Base-by-base conservation (phyloP, 306 rosid species). In the Lathyrus oleraceus region DNA sequence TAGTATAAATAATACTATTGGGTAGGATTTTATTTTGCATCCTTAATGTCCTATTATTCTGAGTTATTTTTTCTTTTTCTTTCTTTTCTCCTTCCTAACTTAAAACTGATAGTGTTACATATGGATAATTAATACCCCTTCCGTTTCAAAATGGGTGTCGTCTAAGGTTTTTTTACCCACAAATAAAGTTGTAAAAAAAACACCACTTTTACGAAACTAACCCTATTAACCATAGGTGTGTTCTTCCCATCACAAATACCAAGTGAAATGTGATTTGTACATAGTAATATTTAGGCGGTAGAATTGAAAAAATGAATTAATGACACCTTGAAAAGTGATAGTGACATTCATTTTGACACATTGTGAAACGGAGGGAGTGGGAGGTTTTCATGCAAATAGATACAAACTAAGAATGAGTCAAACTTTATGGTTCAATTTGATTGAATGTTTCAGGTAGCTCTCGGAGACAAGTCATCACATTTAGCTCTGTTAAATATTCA, bases 61-160 rank as follows among this genome's bases (percentile, higher is more conserved):
- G 11, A 42, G 43, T 42, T 17, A 10, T 8, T 57, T 28, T 57
- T 57, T 57, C 40, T 57, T 10, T 30, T 15, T 57, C 62, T 47
- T 17, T 16, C 16, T 67, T 44, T 59, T 59, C 15, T 44, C 23
- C 59, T 59, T 71, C 76, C 23, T 43, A 12, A 71, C 76, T 53
- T 59, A 25, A 27, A 57, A 42, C 66, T 12, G 9, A 16, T 66
- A 70, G 56, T 70, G 20, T 54, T 49, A 27, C 21, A 17, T 32
- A 28, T 59, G 45, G 51, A 59, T 17, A 71, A 28, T 71, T 59
- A 13, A 44, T 28, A 19, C 39, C 7, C 39, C 39, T 10, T 35
- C 10, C 2, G 10, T 35, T 35, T 35, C 39, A 35, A 35, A 35
- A 35, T 35, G 39, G 39, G 2, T 8, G 10, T 35, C 2, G 39